A percentile compares a stretch with the other conserved stretches of the same genome.
phyloP scores from a whole-genome alignment of 164 flowering plant genomes.

The Magnolia officinalis region DNA sequence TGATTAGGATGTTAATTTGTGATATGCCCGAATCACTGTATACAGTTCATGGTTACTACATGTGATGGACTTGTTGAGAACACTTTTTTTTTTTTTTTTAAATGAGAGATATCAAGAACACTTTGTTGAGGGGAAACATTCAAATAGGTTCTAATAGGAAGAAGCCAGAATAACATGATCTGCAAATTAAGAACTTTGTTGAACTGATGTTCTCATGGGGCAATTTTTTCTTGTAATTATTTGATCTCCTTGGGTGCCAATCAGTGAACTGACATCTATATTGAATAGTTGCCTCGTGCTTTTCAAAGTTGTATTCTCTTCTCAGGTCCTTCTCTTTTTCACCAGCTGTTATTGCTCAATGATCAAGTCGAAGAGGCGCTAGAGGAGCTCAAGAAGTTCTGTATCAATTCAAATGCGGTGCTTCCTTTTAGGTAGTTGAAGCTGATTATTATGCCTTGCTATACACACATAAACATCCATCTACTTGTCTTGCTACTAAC shows the following conservation, averaged over 20 bases:
- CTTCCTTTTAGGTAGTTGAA: constrained; percentile 45
- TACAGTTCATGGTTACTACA: too few relatives aligned
- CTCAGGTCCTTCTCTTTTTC: constrained; percentile 7
- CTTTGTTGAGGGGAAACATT: too few relatives aligned
- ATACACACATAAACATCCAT: not conserved
- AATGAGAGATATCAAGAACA: too few relatives aligned
- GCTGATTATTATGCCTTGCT: not conserved
- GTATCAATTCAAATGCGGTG: constrained; percentile 27
- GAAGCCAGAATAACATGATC: too few relatives aligned
- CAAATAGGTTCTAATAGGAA: too few relatives aligned
- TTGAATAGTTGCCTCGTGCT: not conserved
- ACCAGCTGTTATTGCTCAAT: constrained; percentile 68
- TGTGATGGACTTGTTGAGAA: too few relatives aligned
- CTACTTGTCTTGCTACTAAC: not conserved
- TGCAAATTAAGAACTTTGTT: too few relatives aligned
- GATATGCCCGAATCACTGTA: not conserved
- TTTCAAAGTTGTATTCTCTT: not conserved
- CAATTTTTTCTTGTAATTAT: too few relatives aligned
- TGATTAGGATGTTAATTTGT: not conserved
- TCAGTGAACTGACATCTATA: not conserved
- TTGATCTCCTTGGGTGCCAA: not conserved
- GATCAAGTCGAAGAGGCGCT: constrained; percentile 60
- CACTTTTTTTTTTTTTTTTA: too few relatives aligned
- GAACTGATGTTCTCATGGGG: too few relatives aligned
- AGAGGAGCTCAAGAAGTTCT: constrained; percentile 47